Conservation (phyloP, 352 stramenopile species). For the Globisporangium spinosum region DNA sequence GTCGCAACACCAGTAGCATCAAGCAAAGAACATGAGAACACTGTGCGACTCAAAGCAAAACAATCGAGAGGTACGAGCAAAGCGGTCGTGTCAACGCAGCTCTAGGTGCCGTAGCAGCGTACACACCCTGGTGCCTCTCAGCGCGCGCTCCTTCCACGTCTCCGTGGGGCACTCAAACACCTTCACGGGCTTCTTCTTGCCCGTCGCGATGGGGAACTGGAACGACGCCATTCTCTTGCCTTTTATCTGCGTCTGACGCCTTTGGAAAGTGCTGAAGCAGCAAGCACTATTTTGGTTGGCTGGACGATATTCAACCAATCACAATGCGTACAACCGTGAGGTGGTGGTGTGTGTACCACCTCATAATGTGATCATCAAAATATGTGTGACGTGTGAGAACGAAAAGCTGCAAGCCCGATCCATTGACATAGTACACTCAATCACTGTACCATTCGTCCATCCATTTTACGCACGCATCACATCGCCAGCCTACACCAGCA, state of each 20-base stretch:
- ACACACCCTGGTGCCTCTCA: conserved; percentile 27
- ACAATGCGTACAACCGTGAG: neutral
- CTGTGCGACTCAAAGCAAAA: neutral
- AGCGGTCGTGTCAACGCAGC: neutral
- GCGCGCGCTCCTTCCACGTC: conserved; percentile 61
- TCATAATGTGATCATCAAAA: neutral
- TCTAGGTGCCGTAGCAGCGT: neutral
- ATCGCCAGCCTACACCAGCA: conserved; percentile 36
- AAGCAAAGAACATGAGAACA: neutral
- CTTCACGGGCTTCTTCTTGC: conserved; percentile 75
- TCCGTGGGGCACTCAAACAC: conserved; percentile 74
- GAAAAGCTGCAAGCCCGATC: neutral
- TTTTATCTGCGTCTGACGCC: neutral
- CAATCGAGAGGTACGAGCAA: neutral
- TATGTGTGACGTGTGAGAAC: conserved; percentile 28
- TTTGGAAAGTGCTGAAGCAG: neutral
- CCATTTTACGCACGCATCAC: neutral
- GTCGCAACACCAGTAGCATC: conserved; percentile 7
- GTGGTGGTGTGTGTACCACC: conserved; percentile 8
- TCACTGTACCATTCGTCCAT: neutral
- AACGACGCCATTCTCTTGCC: conserved; percentile 34
- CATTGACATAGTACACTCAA: neutral
- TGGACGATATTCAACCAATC: conserved; percentile 19
- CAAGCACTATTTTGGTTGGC: conserved; percentile 12
- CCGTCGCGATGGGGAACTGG: conserved; percentile 68